A percentile compares a stretch with the other conserved stretches of the same genome.
Evolutionary conservation across 768 basidiomycete species (phyloP).

Genomic region (Podaxis pistillaris): DNA sequence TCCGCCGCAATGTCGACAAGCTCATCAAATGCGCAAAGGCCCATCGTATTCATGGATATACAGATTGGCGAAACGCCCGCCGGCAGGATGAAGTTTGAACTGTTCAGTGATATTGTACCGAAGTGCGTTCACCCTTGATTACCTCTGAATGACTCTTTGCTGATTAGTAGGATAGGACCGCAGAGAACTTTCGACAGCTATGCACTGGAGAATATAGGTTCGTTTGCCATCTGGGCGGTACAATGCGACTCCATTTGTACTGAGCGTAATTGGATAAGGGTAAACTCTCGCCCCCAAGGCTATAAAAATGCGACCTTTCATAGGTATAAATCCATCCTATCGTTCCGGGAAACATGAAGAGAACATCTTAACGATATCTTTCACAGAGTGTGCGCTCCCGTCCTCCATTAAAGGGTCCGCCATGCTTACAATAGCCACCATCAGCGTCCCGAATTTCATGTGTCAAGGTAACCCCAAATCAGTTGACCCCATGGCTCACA

Average conservation of each 20-base stretch:
- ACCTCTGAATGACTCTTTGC: neutral
- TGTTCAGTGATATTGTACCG: slow-evolving; percentile 94
- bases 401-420: neutral
- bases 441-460: slow-evolving; percentile 91
- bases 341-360: neutral
- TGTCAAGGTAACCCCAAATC: slow-evolving; percentile 66
- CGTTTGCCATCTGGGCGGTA: slow-evolving; percentile 16
- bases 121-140: slow-evolving; percentile 55
- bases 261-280: slow-evolving; percentile 30
- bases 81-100: slow-evolving; percentile 94
- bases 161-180: slow-evolving; percentile 58
- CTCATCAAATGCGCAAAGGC: slow-evolving; percentile 54
- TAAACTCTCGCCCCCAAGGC: slow-evolving; percentile 84
- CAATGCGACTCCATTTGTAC: neutral
- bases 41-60: slow-evolving; percentile 96
- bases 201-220: slow-evolving; percentile 97
- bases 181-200: slow-evolving; percentile 96
- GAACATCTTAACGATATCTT: slow-evolving; percentile 16
- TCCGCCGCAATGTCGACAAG: slow-evolving; percentile 10
- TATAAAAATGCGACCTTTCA: slow-evolving; percentile 93
- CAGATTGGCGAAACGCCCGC: slow-evolving; percentile 96
- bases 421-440: slow-evolving; percentile 16
- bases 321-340: slow-evolving; percentile 49
- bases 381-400: slow-evolving; percentile 63
- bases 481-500: neutral